Evolutionary conservation across 768 basidiomycete species (phyloP), one percentile per base, ranked within the genome.

Genomic region (Aureoboletus auriporus): DNA sequence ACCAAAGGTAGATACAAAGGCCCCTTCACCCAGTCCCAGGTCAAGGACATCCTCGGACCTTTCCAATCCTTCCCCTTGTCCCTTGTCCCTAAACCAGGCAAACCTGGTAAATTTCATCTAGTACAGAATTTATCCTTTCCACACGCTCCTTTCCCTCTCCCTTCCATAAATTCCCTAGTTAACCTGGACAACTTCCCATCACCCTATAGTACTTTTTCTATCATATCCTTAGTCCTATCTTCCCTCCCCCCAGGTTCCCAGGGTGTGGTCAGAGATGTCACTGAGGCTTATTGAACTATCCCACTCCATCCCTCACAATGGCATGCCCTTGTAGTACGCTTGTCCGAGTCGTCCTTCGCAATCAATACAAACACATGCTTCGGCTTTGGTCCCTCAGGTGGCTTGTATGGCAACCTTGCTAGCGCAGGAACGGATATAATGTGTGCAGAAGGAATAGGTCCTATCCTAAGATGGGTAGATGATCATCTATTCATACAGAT

Each of bases 251-350:
- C 20, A 23, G 20, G 20, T 23, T 23, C 20, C 47, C 0, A 1
- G 10, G 0, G 20, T 4, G 20, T 4, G 4, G 20, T 23, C 20
- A 23, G 20, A 23, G 39, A 54, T 9, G 35, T 51, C 0, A 10
- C 39, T 0, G 42, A 54, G 5, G 46, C 46, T 0, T 53, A 53
- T 6, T 5, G 13, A 0, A 69, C 61, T 0, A 54, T 74, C 0
- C 70, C 69, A 0, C 35, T 70, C 0, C 53, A 59, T 9, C 60
- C 50, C 0, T 54, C 54, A 0, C 74, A 75, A 36, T 76, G 70
- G 71, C 69, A 73, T 0, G 69, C 62, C 0, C 26, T 62, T 0
- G 66, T 73, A 0, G 59, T 74, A 0, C 39, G 60, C 0, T 46
- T 71, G 0, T 26, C 23, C 0, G 46, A 52, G 3, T 20, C 5